phyloP scores from a whole-genome alignment of 75 land plant genomes.

The Cryptomeria japonica region DNA sequence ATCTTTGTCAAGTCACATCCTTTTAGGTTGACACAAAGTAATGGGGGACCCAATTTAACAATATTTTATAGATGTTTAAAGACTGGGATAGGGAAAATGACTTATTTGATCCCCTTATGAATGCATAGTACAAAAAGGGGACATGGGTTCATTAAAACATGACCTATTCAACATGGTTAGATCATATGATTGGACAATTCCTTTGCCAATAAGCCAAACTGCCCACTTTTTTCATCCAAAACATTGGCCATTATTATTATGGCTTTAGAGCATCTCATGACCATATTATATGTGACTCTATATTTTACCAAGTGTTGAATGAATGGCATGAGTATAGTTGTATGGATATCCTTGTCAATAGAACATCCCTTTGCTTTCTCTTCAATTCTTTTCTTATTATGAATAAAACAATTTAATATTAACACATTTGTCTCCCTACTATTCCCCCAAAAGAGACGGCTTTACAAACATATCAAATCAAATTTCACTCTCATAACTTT shows the following conservation, averaged over 20 bases:
- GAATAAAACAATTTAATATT: not conserved
- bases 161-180: not conserved
- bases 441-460: not conserved
- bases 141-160: not conserved
- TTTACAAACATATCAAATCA: not conserved
- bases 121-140: not conserved
- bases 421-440: not conserved
- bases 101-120: not conserved
- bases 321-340: not conserved
- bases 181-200: not conserved
- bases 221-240: not conserved
- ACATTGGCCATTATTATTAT: not conserved
- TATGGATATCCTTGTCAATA: not conserved
- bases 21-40: not conserved
- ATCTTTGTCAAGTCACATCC: not conserved
- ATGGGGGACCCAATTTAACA: not conserved
- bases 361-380: not conserved
- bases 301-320: too few species aligned
- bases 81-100: not conserved
- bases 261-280: not conserved
- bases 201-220: not conserved
- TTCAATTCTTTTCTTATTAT: not conserved
- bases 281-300: not conserved
- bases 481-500: not conserved
- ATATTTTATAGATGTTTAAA: not conserved